Conservation (phyloP, 768 basidiomycete species). For the Pleurotus tuber-regium region DNA sequence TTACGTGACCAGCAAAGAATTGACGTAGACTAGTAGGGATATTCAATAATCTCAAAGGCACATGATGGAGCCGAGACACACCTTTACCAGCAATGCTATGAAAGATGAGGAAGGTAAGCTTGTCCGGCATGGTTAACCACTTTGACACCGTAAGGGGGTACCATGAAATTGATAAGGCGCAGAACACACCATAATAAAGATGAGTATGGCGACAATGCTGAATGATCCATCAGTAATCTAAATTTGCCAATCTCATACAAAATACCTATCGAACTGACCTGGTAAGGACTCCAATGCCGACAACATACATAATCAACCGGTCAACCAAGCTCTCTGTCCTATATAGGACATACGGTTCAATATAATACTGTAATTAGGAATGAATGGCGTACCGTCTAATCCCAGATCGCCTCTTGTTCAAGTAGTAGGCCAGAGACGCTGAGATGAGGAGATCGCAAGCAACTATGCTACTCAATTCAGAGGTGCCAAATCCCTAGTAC, state of each 20-base stretch:
- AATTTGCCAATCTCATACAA: not conserved
- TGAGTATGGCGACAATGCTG: not conserved
- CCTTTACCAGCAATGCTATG: constrained; percentile 6
- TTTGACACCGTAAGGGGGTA: not conserved
- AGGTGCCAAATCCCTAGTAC: not conserved
- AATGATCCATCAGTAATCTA: not conserved
- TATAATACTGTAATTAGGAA: not conserved
- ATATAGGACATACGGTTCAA: not conserved
- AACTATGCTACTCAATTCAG: not conserved
- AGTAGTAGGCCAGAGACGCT: constrained; percentile 4
- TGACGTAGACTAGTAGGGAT: constrained; percentile 1
- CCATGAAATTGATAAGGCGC: not conserved
- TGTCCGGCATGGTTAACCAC: constrained; percentile 1
- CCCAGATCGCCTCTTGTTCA: not conserved
- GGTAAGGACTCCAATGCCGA: constrained; percentile 2
- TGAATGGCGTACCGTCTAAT: not conserved
- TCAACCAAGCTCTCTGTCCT: constrained; percentile 8
- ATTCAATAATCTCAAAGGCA: not conserved
- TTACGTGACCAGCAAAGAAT: constrained; percentile 15
- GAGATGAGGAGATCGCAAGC: constrained; percentile 4
- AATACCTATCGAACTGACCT: not conserved
- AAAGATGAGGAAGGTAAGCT: constrained; percentile 6
- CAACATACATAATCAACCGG: constrained; percentile 1
- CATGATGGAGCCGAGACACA: not conserved
- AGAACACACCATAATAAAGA: not conserved